These are phyloP conservation scores for Agroathelia rolfsii DNA, from an alignment of 1,284 basidiomycete species.

Conservation along the genomic window DNA sequence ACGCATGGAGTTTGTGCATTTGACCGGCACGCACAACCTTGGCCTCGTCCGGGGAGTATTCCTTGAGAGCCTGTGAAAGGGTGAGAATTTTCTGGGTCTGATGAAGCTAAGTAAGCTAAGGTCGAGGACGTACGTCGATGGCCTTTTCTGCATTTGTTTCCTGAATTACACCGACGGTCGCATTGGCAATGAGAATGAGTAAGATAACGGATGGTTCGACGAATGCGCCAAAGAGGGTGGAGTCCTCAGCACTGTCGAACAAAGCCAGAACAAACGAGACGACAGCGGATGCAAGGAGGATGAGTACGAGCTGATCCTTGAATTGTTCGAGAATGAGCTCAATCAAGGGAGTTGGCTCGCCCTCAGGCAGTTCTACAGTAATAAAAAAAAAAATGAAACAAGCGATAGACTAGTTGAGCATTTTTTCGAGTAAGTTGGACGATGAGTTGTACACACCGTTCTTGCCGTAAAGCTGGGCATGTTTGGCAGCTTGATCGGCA, in stretches of 20 bases:
- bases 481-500: conserved; percentile 52
- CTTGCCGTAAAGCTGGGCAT: conserved; percentile 73
- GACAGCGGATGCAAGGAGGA: conserved; percentile 84
- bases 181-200: conserved; percentile 88
- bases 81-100: no score
- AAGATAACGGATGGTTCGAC: conserved; percentile 91
- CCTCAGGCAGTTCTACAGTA: conserved; percentile 73
- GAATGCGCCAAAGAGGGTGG: conserved; percentile 70
- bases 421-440: no score
- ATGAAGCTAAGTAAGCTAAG: no score
- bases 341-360: conserved; percentile 85
- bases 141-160: conserved; percentile 92
- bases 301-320: conserved; percentile 93
- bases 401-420: no score
- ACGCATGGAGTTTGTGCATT: conserved; percentile 68
- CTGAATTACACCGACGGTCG: conserved; percentile 89
- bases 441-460: conserved; percentile 76
- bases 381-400: no score
- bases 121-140: conserved; percentile 84
- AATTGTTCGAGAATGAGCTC: conserved; percentile 95
- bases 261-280: conserved; percentile 86
- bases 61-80: conserved; percentile 68
- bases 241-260: conserved; percentile 65
- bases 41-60: conserved; percentile 92
- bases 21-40: conserved; percentile 76